These are phyloP conservation scores for Quercus glauca DNA, from an alignment of 306 rosid genomes.

Conservation along the genomic window DNA sequence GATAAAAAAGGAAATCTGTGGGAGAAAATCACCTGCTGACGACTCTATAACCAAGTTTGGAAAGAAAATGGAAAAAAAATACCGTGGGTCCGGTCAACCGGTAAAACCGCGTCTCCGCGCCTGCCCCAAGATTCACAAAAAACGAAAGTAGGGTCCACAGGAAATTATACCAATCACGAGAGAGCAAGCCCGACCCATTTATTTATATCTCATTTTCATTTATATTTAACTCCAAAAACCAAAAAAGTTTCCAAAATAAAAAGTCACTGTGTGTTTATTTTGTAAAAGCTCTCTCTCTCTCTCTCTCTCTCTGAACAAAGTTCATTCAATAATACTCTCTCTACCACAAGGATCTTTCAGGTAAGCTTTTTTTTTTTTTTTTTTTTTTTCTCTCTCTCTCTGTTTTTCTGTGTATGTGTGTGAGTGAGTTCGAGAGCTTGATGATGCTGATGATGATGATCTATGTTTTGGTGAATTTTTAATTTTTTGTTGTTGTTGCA, in stretches of 20 bases:
- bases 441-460: neutral
- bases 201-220: too few species aligned
- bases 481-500: neutral
- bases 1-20: too few species aligned
- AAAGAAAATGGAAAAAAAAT: too few species aligned
- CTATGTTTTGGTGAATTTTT: neutral
- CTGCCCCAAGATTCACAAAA: neutral
- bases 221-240: too few species aligned
- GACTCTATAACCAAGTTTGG: too few species aligned
- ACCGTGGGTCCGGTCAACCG: too few species aligned
- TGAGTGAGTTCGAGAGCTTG: neutral
- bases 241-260: neutral
- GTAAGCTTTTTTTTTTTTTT: neutral
- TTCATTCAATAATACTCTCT: neutral
- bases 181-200: too few species aligned
- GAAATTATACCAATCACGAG: neutral
- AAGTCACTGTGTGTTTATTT: neutral
- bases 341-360: constrained; percentile 18
- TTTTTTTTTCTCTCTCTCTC: neutral
- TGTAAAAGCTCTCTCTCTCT: neutral
- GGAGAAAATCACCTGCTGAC: too few species aligned
- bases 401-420: neutral
- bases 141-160: neutral
- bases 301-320: neutral
- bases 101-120: too few species aligned